Percentiles rank a stretch among this genome's conserved stretches.
phyloP scores from a whole-genome alignment of 2,329 filamentous ascomycete genomes.

The Monosporascus cannonballus region DNA sequence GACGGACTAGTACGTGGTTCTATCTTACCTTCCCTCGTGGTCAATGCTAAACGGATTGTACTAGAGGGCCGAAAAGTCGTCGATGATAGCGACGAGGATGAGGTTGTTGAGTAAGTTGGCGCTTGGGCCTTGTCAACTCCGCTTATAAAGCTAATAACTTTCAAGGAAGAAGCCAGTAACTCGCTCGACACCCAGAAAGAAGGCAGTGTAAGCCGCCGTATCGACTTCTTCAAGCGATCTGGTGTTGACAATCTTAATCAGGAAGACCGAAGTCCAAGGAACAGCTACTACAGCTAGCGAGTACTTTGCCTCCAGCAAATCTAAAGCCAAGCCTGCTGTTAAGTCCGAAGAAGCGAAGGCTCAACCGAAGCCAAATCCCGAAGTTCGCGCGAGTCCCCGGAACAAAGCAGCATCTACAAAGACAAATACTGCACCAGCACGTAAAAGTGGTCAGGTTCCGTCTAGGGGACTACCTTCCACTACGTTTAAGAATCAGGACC shows the following conservation, averaged over 20 bases:
- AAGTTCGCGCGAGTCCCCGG: conserved; percentile 49
- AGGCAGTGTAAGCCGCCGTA: conserved; percentile 38
- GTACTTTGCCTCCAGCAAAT: conserved; percentile 47
- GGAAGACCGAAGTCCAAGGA: conserved; percentile 39
- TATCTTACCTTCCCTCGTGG: not conserved
- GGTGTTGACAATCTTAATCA: conserved; percentile 12
- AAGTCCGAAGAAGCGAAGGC: conserved; percentile 33
- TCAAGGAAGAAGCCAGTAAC: conserved; percentile 47
- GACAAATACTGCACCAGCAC: conserved; percentile 17
- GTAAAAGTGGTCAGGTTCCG: conserved; percentile 24
- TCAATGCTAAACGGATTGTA: not conserved
- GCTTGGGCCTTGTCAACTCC: not conserved
- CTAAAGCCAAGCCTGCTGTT: conserved; percentile 34
- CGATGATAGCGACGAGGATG: conserved; percentile 77
- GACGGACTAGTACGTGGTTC: conserved; percentile 37
- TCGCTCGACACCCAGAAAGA: conserved; percentile 48
- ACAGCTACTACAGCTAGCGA: conserved; percentile 49
- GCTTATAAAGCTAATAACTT: conserved; percentile 9
- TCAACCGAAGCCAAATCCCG: conserved; percentile 33
- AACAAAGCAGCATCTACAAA: conserved; percentile 31
- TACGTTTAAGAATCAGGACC: conserved; percentile 33
- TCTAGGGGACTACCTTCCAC: conserved; percentile 37
- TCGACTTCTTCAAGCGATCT: not conserved
- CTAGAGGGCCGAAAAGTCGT: conserved; percentile 61
- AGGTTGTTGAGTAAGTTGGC: conserved; percentile 47